These are phyloP conservation scores for Zizania palustris DNA, from an alignment of 202 grass and related monocot genomes.

Conservation along the genomic window DNA sequence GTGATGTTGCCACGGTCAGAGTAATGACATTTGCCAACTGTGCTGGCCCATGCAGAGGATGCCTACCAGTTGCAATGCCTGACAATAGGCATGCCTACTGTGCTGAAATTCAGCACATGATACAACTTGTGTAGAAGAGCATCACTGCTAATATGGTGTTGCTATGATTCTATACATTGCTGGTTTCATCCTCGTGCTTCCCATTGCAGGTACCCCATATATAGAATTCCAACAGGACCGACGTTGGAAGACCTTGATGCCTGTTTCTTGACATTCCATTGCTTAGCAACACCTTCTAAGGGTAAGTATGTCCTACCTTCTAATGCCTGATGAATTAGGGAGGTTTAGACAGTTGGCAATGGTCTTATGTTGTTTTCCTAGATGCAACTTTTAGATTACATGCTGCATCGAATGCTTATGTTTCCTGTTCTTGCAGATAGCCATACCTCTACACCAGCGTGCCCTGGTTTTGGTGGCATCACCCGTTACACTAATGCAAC, in stretches of 20 bases:
- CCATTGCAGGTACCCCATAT: conserved; percentile 95
- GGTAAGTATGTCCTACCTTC: conserved; percentile 54
- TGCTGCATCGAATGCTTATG: neutral
- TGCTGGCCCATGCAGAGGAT: conserved; percentile 51
- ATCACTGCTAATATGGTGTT: conserved; percentile 52
- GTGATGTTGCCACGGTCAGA: conserved; percentile 31
- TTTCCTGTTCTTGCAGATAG: conserved; percentile 46
- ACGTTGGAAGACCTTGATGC: conserved; percentile 94
- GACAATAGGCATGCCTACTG: conserved; percentile 55
- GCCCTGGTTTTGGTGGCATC: conserved; percentile 46
- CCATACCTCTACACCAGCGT: conserved; percentile 24
- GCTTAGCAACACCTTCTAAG: conserved; percentile 76
- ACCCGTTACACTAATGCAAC: conserved; percentile 22
- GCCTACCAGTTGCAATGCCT: conserved; percentile 66
- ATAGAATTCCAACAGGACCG: conserved; percentile 91
- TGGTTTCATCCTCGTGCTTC: conserved; percentile 67
- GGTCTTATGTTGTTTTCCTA: neutral
- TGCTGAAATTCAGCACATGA: conserved; percentile 70
- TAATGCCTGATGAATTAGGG: conserved; percentile 8
- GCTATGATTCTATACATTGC: conserved; percentile 68
- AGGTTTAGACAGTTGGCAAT: neutral
- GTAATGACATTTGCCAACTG: conserved; percentile 56
- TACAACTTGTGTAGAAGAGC: conserved; percentile 63
- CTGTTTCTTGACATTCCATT: conserved; percentile 99
- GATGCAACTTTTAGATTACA: neutral